phyloP scores from a whole-genome alignment of 2,329 filamentous ascomycete species.

The Nectriaceae sp. region DNA sequence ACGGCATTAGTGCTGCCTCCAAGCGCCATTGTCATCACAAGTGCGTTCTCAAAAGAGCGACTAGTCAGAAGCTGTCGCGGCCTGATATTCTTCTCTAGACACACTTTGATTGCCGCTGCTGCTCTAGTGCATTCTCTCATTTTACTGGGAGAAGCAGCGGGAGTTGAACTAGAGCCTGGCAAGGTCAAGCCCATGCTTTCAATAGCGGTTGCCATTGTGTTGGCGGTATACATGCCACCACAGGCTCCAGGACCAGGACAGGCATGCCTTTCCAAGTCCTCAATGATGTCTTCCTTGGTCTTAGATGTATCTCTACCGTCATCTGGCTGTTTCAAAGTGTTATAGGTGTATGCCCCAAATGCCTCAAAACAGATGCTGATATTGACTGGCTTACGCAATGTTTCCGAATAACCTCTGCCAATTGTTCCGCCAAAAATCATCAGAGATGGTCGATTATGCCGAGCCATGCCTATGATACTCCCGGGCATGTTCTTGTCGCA shows the following conservation, averaged over 20 bases:
- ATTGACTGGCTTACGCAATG: slow-evolving; percentile 1
- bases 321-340: neutral
- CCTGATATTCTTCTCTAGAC: slow-evolving; percentile 78
- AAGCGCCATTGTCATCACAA: slow-evolving; percentile 84
- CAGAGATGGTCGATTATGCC: slow-evolving; percentile 6
- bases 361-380: slow-evolving; percentile 6
- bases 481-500: slow-evolving; percentile 11
- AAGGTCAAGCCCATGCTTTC: slow-evolving; percentile 84
- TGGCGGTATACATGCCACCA: slow-evolving; percentile 84
- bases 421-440: slow-evolving; percentile 5
- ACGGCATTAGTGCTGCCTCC: slow-evolving; percentile 86
- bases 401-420: neutral
- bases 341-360: slow-evolving; percentile 1
- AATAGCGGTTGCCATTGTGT: slow-evolving; percentile 84
- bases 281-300: slow-evolving; percentile 4
- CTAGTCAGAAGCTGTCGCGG: slow-evolving; percentile 78
- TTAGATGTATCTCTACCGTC: slow-evolving; percentile 1
- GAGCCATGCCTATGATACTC: slow-evolving; percentile 4
- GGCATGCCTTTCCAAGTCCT: slow-evolving; percentile 60
- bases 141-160: slow-evolving; percentile 46
- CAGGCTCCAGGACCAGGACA: slow-evolving; percentile 65
- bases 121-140: slow-evolving; percentile 78
- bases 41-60: slow-evolving; percentile 35
- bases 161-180: slow-evolving; percentile 79
- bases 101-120: slow-evolving; percentile 72